phyloP scores from a whole-genome alignment of 306 rosid genomes.

The Abrus precatorius region DNA sequence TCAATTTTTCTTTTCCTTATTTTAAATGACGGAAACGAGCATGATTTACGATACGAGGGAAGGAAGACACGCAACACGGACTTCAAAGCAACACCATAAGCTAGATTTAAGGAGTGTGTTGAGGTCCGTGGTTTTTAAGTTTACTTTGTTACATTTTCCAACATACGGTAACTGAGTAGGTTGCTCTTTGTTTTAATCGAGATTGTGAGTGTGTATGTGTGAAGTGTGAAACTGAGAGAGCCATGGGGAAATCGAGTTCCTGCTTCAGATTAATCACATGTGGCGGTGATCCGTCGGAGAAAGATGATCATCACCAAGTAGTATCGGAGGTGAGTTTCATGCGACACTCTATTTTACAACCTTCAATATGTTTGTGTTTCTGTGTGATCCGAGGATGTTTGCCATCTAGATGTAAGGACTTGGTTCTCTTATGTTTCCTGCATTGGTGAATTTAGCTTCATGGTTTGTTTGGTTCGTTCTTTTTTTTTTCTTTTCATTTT shows the following conservation, averaged over 20 bases:
- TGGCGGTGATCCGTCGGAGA: conserved; percentile 68
- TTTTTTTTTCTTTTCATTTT: not conserved
- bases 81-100: conserved; percentile 48
- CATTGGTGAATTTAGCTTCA: no score
- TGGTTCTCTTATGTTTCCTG: not conserved
- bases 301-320: conserved; percentile 57
- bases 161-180: conserved; percentile 48
- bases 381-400: conserved; percentile 32
- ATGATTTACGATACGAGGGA: no score
- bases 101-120: conserved; percentile 60
- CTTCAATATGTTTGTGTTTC: not conserved
- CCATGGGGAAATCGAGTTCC: conserved; percentile 79
- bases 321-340: conserved; percentile 60
- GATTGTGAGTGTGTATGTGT: not conserved
- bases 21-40: no score
- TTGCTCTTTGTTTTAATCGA: conserved; percentile 41
- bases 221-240: not conserved
- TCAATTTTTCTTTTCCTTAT: no score
- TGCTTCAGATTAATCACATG: conserved; percentile 87
- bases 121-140: conserved; percentile 63
- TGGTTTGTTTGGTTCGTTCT: not conserved
- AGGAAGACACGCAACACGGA: conserved; percentile 55
- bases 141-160: conserved; percentile 55
- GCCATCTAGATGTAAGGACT: not conserved
- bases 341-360: conserved; percentile 8